Base-by-base conservation (phyloP, 192 early-diverging fungal genomes). In the Kappamyces sp. region DNA sequence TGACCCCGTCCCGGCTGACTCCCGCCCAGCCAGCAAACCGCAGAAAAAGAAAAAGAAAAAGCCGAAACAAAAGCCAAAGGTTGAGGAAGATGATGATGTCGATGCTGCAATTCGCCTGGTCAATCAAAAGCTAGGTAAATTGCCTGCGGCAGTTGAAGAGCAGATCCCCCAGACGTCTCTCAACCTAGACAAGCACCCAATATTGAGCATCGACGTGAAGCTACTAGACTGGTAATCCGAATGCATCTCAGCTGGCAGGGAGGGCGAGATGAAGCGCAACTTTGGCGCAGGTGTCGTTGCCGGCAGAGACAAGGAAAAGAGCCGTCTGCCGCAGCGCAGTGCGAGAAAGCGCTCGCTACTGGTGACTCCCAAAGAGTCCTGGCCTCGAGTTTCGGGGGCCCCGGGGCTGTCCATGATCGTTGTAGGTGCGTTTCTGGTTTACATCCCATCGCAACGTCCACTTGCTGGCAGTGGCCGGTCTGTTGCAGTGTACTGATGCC, bases 181-280 rank as follows among this genome's bases (percentile, higher is more conserved):
- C 47, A 51, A 66, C 49, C 12, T 57, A 57, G 38, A 47, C 54
- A 49, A 23, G 43, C 34, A 40, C 15, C 2, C 55, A 38, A 31
- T n/a, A 54, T 59, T 36, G 42, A 43, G 38, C 5, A 12, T 59
- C 1, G 57, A 59, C n/a, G 3, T 23, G 2, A 58, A 44, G 49
- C 55, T 54, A 48, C 33, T 51, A 44, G 63, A 69, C 46, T 61
- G 63, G 13, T 32, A 9, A 6, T 35, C 67, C 9, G 88, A 94
- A 46, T 62, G 79, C 31, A 81, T 83, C 37, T 73, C 74, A 58
- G 64, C 94, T 47, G 90, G 93, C 68, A 80, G 88, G 15, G 90
- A 90, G 57, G 85, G 86, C 10, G 94, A 97, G 72, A 90, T 95
- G 83, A 83, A 83, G 38, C 77, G 86, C 23, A 75, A 92, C 74